Evolutionary conservation across 176 grass and related monocot species (phyloP), one percentile per base, ranked within the genome.

Genomic region (Phoenix dactylifera): DNA sequence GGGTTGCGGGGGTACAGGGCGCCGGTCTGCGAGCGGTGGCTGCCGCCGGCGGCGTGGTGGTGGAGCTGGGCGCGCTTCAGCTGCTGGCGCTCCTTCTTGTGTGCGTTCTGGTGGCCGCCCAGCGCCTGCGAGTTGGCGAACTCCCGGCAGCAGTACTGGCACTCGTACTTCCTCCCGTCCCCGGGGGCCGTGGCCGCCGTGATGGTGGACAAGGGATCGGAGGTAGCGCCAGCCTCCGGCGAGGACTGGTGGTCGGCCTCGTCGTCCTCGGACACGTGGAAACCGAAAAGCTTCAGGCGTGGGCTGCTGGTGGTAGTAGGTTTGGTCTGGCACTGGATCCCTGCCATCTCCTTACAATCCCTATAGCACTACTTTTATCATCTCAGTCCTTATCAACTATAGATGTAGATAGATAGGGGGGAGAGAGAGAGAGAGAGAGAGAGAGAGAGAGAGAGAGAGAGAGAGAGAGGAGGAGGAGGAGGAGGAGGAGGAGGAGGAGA

Each of bases 31-130:
- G 25, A 7, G 17, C 44, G 4, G 19, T n/a, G 35, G 58, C 15
- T 7, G 65, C 16, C 18, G 71, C 19, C 52, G 65, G 65, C 23
- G 39, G 71, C 52, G 64, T 52, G 28, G 62, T 69, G 74, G 51
- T 82, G 65, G 78, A 82, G 58, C 15, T 79, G 65, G 52, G 71
- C 77, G 24, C 82, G 82, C 71, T 85, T 85, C 35, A 75, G 73
- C 50, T 77, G 77, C 73, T 75, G 80, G 6, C 86, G 80, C 74
- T 83, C 85, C 60, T 75, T 83, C 73, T 89, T 89, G 82, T 85
- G 82, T 16, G 82, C 82, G 57, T 85, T 85, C 67, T 85, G 82
- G 66, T 85, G 82, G 3, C 82, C 82, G 15, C 82, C 82, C 12
- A 84, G 48, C 16, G 81, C 80, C 51, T 84, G 85, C 58, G 85